Evolutionary conservation across 2,329 filamentous ascomycete species (phyloP).

Genomic region (Clonostachys sp.): DNA sequence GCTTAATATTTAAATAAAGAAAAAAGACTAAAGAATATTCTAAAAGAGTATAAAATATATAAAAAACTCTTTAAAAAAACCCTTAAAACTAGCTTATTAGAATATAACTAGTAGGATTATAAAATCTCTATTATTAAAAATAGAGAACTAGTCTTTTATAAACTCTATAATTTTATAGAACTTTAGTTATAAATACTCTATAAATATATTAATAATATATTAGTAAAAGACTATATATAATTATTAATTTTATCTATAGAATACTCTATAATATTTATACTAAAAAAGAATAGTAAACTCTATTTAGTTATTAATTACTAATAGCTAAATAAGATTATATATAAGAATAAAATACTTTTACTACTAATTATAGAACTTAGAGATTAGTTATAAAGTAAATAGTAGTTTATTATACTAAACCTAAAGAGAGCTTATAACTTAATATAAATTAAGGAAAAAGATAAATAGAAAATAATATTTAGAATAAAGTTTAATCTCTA

Average conservation of each 20-base stretch:
- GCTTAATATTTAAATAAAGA: neutral
- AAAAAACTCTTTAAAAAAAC: slow-evolving; percentile 5
- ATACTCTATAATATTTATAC: slow-evolving; percentile 8
- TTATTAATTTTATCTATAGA: slow-evolving; percentile 2
- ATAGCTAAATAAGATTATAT: slow-evolving; percentile 14
- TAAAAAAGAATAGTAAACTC: slow-evolving; percentile 12
- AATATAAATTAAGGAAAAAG: slow-evolving; percentile 15
- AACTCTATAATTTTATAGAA: no score
- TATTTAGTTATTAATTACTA: slow-evolving; percentile 15
- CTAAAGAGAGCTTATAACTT: slow-evolving; percentile 17
- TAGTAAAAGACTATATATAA: slow-evolving; percentile 2
- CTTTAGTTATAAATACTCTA: no score
- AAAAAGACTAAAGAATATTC: neutral
- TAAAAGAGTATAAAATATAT: slow-evolving; percentile 1
- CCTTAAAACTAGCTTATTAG: no score
- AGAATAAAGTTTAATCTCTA: slow-evolving; percentile 19
- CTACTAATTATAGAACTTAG: slow-evolving; percentile 14
- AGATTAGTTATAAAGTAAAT: slow-evolving; percentile 8
- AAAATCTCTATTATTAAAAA: no score
- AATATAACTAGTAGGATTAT: no score
- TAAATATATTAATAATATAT: no score
- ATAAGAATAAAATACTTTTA: slow-evolving; percentile 15
- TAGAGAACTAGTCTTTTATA: no score
- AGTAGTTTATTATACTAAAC: slow-evolving; percentile 8
- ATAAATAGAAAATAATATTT: slow-evolving; percentile 27